phyloP scores from a whole-genome alignment of 257 asterid genomes.

The Primulina eburnea region DNA sequence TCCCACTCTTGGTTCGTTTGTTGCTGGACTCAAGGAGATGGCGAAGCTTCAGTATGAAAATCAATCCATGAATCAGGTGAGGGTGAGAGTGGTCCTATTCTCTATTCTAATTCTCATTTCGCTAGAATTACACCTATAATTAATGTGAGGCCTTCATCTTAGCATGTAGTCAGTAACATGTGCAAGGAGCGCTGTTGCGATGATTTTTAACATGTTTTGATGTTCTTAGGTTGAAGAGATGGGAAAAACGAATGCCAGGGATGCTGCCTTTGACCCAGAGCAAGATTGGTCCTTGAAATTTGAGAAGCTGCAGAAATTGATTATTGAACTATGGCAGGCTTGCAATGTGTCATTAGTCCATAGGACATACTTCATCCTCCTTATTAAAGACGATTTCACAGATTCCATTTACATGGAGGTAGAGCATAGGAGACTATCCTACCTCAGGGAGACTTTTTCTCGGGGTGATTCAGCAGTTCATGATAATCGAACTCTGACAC shows the following conservation, averaged over 20 bases:
- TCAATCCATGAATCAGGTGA: conserved; percentile 57
- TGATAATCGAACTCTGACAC: conserved; percentile 45
- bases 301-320: conserved; percentile 52
- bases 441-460: conserved; percentile 54
- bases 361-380: conserved; percentile 67
- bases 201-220: neutral
- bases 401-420: conserved; percentile 78
- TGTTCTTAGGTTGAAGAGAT: conserved; percentile 31
- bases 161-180: conserved; percentile 6
- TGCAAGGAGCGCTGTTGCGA: neutral
- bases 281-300: conserved; percentile 55
- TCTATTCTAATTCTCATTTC: neutral
- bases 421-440: conserved; percentile 58
- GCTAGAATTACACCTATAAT: neutral
- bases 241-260: conserved; percentile 28
- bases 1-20: conserved; percentile 88
- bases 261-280: conserved; percentile 30
- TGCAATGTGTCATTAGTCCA: conserved; percentile 65
- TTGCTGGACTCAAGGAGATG: conserved; percentile 94
- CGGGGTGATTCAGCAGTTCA: conserved; percentile 47
- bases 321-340: conserved; percentile 62
- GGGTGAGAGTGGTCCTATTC: conserved; percentile 44
- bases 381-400: conserved; percentile 51
- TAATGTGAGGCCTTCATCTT: neutral
- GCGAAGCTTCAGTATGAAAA: conserved; percentile 65